Conservation (phyloP, 331 rosid genomes). For the Quercus tomentella region DNA sequence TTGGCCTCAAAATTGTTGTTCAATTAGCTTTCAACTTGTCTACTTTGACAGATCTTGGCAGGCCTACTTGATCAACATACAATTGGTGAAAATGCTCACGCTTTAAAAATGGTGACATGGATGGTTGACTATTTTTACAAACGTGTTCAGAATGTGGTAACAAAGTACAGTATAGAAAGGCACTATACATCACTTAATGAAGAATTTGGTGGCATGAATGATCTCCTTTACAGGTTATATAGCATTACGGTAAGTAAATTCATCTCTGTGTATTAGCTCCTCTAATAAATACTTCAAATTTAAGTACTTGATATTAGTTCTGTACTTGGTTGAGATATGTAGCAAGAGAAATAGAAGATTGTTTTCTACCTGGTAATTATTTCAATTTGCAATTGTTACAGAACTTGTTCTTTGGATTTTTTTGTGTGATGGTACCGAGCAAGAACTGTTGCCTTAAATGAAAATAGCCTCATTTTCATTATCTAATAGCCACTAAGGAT, state of each 20-base stretch:
- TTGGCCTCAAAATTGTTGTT: background rate
- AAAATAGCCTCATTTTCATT: background rate
- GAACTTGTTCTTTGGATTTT: background rate
- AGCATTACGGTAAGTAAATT: constrained; percentile 48
- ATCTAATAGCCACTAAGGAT: background rate
- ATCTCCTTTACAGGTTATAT: constrained; percentile 72
- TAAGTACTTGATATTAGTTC: background rate
- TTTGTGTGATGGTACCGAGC: background rate
- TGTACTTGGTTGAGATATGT: background rate
- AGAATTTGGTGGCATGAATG: constrained; percentile 97
- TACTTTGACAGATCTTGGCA: constrained; percentile 62
- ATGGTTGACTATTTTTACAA: constrained; percentile 89
- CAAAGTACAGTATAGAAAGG: constrained; percentile 39
- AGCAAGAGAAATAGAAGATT: background rate
- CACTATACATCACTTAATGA: constrained; percentile 56
- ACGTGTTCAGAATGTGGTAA: constrained; percentile 63
- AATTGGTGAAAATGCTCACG: constrained; percentile 48
- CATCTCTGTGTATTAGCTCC: background rate
- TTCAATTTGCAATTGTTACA: background rate
- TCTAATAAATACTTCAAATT: background rate
- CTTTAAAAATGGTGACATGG: constrained; percentile 60
- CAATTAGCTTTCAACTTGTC: constrained; percentile 10
- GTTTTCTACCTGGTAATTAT: background rate
- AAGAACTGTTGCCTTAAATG: background rate
- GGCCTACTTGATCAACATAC: constrained; percentile 79